Evolutionary conservation across 129 eudicot species (phyloP).

Genomic region (Pittosporum tobira): DNA sequence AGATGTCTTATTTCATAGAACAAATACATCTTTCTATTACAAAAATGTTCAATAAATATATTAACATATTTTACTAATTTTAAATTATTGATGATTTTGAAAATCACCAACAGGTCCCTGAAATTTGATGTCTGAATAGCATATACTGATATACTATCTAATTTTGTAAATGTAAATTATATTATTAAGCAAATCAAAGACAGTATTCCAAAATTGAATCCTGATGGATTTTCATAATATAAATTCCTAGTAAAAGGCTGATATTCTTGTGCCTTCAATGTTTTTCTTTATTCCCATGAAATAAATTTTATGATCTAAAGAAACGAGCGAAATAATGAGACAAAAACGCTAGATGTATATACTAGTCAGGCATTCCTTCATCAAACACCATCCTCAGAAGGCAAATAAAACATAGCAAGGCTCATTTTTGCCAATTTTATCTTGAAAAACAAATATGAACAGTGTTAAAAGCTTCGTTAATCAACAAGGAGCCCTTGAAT

Average conservation of each 20-base stretch:
- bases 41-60: too few species aligned
- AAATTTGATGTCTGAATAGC: background rate
- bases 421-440: too few species aligned
- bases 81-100: too few species aligned
- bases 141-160: background rate
- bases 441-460: background rate
- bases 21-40: too few species aligned
- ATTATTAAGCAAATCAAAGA: too few species aligned
- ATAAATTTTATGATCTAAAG: background rate
- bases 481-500: background rate
- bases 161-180: background rate
- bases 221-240: background rate
- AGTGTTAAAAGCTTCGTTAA: background rate
- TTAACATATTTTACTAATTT: too few species aligned
- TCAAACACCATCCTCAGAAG: too few species aligned
- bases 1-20: too few species aligned
- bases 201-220: background rate
- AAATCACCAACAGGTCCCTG: too few species aligned
- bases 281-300: background rate
- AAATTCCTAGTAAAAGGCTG: background rate
- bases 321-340: background rate
- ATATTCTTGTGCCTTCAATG: background rate
- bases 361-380: too few species aligned
- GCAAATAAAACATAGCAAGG: too few species aligned
- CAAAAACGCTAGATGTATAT: too few species aligned